phyloP scores from a whole-genome alignment of 2,329 filamentous ascomycete genomes.

The Akanthomyces muscarius region DNA sequence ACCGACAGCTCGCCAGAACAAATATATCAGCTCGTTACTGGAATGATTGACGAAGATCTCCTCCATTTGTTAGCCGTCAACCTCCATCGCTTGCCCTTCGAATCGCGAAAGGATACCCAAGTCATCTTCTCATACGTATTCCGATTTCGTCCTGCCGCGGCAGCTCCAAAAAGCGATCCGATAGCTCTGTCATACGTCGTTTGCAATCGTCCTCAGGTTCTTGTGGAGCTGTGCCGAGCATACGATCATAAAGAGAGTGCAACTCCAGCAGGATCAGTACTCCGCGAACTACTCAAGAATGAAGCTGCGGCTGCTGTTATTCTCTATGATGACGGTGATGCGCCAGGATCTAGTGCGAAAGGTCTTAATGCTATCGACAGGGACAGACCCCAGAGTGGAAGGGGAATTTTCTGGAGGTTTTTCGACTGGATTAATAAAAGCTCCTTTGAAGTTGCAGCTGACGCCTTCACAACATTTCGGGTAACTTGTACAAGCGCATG shows the following conservation, averaged over 20 bases:
- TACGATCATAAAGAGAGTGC: conserved; percentile 90
- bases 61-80: conserved; percentile 78
- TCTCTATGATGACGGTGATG: conserved; percentile 81
- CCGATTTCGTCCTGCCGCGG: conserved; percentile 73
- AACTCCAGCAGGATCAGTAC: conserved; percentile 82
- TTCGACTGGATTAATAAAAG: conserved; percentile 97
- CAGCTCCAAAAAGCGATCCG: conserved; percentile 66
- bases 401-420: conserved; percentile 92
- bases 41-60: conserved; percentile 84
- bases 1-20: conserved; percentile 81
- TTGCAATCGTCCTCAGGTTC: conserved; percentile 77
- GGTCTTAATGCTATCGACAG: conserved; percentile 75
- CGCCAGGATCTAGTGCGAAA: conserved; percentile 66
- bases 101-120: conserved; percentile 92
- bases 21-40: conserved; percentile 78
- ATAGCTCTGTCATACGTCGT: conserved; percentile 86
- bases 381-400: conserved; percentile 68
- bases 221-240: conserved; percentile 82
- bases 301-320: conserved; percentile 88
- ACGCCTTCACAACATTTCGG: conserved; percentile 96
- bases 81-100: conserved; percentile 85
- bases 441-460: conserved; percentile 92
- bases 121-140: conserved; percentile 95
- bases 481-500: conserved; percentile 41
- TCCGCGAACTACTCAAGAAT: conserved; percentile 84